These are phyloP conservation scores for Bretziella fagacearum DNA, from an alignment of 2,329 filamentous ascomycete genomes.

Conservation along the genomic window DNA sequence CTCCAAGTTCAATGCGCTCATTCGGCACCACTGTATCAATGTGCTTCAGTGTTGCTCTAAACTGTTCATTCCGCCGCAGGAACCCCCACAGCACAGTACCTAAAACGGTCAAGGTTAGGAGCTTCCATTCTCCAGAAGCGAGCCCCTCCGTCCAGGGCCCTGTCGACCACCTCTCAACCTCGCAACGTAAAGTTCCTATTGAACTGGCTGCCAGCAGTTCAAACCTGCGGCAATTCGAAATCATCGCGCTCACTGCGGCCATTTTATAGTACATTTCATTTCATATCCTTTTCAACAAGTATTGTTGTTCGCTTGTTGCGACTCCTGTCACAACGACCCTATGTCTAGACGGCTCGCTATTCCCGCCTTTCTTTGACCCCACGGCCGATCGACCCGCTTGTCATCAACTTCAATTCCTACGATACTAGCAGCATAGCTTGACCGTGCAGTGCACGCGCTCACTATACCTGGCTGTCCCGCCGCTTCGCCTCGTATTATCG, in stretches of 20 bases:
- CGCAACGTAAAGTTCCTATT: neutral
- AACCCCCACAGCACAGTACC: neutral
- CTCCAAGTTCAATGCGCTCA: no score
- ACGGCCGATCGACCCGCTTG: neutral
- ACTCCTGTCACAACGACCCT: neutral
- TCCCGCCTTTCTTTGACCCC: neutral
- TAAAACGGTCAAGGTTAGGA: neutral
- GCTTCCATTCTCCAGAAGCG: neutral
- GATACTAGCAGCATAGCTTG: neutral
- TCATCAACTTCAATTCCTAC: neutral
- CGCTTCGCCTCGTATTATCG: neutral
- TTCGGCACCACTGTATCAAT: no score
- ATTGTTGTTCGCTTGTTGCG: neutral
- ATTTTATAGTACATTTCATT: no score
- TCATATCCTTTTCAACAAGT: no score
- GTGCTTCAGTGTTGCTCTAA: no score
- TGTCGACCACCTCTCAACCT: neutral
- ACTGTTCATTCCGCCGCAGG: neutral
- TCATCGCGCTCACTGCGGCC: no score
- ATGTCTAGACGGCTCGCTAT: neutral
- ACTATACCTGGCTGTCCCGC: neutral
- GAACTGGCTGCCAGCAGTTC: neutral
- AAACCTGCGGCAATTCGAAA: neutral
- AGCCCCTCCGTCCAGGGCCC: neutral
- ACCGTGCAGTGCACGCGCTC: slow-evolving; percentile 1